A percentile compares a stretch with the other conserved stretches of the same genome.
Evolutionary conservation across 192 early-diverging fungal genomes (phyloP).

Genomic region (Coemansia reversa): DNA sequence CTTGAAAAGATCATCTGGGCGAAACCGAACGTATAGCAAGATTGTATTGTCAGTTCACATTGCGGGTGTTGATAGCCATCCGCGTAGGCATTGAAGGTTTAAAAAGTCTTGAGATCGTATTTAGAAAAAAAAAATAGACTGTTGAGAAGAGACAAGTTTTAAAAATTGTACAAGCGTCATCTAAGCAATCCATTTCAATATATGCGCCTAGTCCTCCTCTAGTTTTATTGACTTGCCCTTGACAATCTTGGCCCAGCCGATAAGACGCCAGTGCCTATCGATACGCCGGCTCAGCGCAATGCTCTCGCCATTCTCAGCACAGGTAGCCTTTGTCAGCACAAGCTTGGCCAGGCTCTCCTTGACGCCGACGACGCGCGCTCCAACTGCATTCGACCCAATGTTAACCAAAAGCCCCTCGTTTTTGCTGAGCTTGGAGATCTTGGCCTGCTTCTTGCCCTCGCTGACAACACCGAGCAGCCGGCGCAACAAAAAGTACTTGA

Average conservation of each 20-base stretch:
- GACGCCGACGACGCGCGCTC: slow-evolving; percentile 91
- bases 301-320: slow-evolving; percentile 95
- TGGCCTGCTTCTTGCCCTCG: slow-evolving; percentile 97
- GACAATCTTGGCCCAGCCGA: slow-evolving; percentile 97
- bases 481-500: slow-evolving; percentile 95
- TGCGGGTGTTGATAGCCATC: not conserved
- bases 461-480: slow-evolving; percentile 95
- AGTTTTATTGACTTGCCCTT: slow-evolving; percentile 61
- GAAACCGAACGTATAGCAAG: not conserved
- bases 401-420: slow-evolving; percentile 94
- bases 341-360: slow-evolving; percentile 96
- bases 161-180: not conserved
- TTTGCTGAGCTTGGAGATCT: slow-evolving; percentile 90
- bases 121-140: not conserved
- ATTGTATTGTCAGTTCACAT: not conserved
- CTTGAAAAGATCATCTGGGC: not conserved
- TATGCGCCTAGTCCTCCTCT: slow-evolving; percentile 19
- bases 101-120: not conserved
- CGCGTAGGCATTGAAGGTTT: not conserved
- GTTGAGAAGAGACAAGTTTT: not conserved
- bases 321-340: slow-evolving; percentile 82
- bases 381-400: slow-evolving; percentile 93
- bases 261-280: slow-evolving; percentile 97
- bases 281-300: slow-evolving; percentile 94
- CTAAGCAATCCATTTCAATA: not conserved